phyloP scores from a whole-genome alignment of 2,329 filamentous ascomycete species.

The Aspergillus neoniger region DNA sequence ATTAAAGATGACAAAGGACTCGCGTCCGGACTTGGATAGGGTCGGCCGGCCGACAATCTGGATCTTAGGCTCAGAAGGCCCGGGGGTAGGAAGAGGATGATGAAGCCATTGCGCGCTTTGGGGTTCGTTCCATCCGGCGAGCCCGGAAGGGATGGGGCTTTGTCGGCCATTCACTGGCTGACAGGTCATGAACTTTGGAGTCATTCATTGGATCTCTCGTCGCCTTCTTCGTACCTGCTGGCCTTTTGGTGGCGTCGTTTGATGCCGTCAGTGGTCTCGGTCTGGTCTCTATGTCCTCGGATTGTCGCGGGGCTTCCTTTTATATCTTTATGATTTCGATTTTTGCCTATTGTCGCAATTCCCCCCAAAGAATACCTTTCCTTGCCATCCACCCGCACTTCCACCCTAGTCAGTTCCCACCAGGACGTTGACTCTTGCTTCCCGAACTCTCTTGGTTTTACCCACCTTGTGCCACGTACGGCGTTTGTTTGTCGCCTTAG shows the following conservation, averaged over 20 bases:
- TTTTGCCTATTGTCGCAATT: conserved; percentile 30
- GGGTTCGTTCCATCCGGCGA: conserved; percentile 5
- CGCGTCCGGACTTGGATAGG: conserved; percentile 26
- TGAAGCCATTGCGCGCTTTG: conserved; percentile 7
- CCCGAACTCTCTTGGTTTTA: conserved; percentile 23
- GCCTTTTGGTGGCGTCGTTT: conserved; percentile 4
- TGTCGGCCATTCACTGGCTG: neutral
- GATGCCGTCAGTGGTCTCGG: conserved; percentile 16
- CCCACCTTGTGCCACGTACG: conserved; percentile 24
- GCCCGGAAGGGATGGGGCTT: neutral
- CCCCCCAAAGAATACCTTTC: conserved; percentile 32
- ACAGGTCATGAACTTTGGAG: neutral
- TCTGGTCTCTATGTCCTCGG: conserved; percentile 18
- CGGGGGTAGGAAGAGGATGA: conserved; percentile 5
- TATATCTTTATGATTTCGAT: conserved; percentile 17
- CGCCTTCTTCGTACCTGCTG: neutral
- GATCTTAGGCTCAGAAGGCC: conserved; percentile 15
- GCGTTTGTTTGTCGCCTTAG: conserved; percentile 28
- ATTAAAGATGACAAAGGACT: conserved; percentile 35
- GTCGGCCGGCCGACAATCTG: conserved; percentile 13
- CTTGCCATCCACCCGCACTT: conserved; percentile 20
- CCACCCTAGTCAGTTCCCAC: conserved; percentile 17
- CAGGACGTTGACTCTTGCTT: conserved; percentile 21
- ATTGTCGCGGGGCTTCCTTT: conserved; percentile 22
- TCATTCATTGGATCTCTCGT: neutral